Evolutionary conservation across 441 rosid species (phyloP), one percentile per base, ranked within the genome.

Genomic region (Corymbia citriodora): DNA sequence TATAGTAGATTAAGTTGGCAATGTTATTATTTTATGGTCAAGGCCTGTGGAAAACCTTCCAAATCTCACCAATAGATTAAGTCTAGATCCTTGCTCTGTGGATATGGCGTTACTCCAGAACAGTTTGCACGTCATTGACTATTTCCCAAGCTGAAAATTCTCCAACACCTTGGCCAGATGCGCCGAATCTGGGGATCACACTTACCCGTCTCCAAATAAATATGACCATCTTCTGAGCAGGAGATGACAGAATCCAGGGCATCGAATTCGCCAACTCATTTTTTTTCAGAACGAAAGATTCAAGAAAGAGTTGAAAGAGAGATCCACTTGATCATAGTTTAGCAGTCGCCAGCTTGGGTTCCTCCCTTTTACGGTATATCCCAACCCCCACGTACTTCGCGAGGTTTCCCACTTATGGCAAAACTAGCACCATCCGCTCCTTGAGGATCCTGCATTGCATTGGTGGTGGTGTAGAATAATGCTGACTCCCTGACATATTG

Each of bases 1-100:
- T 17, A 9, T 33, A 9, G 17, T 18, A 31, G 23, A 70, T 31
- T 70, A 70, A 70, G 14, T 27, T 0, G 0, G 0, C 0, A 3
- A 4, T 19, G 82, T 72, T 36, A 5, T 0, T 5, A 1, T 18
- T 21, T 70, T 33, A 70, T 33, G 23, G 49, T 36, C 27, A 70
- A 70, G 25, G 8, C 13, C 2, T 27, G 14, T 1, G 29, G 11
- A 59, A 25, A 2, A 25, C 65, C 65, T 9, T 4, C 3, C 65
- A 59, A 59, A 59, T 11, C 2, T 7, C 65, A 10, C 5, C 7
- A 23, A 40, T 6, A 6, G 45, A 40, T 40, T 40, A 36, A 36
- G 50, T 40, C 15, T 10, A 0, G 6, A 40, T 27, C 49, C 11
- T 0, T 36, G 1, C 4, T 6, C 49, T 19, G 16, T 36, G 82